Conservation (phyloP, 768 basidiomycete species). For the Russula earlei region DNA sequence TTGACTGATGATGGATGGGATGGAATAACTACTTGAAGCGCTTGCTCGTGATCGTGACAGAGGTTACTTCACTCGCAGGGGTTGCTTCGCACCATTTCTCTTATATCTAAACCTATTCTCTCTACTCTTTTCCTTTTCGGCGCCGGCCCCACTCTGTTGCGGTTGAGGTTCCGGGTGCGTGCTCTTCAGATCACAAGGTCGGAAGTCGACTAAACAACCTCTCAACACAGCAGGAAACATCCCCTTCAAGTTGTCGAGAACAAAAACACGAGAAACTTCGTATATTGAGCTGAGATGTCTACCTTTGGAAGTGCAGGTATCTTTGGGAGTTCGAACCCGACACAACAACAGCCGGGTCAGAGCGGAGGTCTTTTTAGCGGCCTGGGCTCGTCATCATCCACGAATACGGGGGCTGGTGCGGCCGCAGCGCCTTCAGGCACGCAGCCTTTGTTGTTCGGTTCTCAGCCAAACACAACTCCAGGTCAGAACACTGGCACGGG, state of each 20-base stretch:
- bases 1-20: too few species aligned
- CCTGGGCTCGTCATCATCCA: constrained; percentile 2
- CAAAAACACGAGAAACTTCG: background rate
- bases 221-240: background rate
- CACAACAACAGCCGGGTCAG: constrained; percentile 21
- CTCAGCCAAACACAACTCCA: constrained; percentile 1
- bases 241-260: background rate
- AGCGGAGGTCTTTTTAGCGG: constrained; percentile 17
- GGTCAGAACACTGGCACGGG: constrained; percentile 1
- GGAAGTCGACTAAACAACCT: background rate
- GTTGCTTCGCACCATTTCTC: background rate
- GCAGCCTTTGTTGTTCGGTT: constrained; percentile 7
- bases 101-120: background rate
- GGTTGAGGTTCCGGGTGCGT: background rate
- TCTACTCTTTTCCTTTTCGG: background rate
- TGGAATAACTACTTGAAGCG: too few species aligned
- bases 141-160: background rate
- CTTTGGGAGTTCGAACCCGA: constrained; percentile 18
- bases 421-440: background rate
- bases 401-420: background rate
- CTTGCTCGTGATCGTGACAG: too few species aligned
- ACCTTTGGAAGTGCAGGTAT: constrained; percentile 10
- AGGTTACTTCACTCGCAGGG: too few species aligned
- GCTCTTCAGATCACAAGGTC: background rate
- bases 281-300: constrained; percentile 10